Conservation (phyloP, 495 filamentous ascomycete species). For the Aspergillus incahuasiensis region DNA sequence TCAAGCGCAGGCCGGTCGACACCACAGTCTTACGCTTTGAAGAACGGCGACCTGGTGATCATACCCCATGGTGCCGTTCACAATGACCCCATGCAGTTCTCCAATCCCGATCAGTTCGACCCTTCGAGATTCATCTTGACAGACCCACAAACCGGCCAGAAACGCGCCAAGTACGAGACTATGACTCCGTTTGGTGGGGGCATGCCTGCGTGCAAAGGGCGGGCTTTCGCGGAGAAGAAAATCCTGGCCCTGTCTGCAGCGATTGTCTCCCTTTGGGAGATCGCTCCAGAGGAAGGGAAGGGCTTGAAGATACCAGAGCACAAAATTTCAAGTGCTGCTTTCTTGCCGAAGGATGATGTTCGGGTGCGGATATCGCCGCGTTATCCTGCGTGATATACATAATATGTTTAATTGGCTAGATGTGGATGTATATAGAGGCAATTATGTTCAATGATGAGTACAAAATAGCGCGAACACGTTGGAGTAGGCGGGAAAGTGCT, state of each 20-base stretch:
- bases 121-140: conserved; percentile 48
- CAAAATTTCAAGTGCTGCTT: conserved; percentile 32
- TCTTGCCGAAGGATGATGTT: conserved; percentile 33
- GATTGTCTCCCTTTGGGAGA: conserved; percentile 49
- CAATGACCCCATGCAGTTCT: conserved; percentile 44
- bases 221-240: conserved; percentile 45
- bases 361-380: conserved; percentile 31
- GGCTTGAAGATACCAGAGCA: conserved; percentile 29
- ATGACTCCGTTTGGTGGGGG: conserved; percentile 47
- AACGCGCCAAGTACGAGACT: conserved; percentile 20
- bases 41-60: conserved; percentile 44
- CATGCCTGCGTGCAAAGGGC: conserved; percentile 41
- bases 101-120: conserved; percentile 47
- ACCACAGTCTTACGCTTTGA: conserved; percentile 40
- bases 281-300: conserved; percentile 36
- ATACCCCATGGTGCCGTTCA: conserved; percentile 49
- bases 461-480: background rate
- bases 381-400: conserved; percentile 17
- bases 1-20: conserved; percentile 14
- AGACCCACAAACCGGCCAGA: conserved; percentile 28
- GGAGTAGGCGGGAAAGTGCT: background rate
- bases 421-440: background rate
- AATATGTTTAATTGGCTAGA: background rate
- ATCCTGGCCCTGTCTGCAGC: conserved; percentile 45
- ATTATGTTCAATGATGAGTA: background rate